A percentile compares a stretch with the other conserved stretches of the same genome.
Evolutionary conservation across 2,329 filamentous ascomycete species (phyloP).

Genomic region (Epicoccum sorghinum): DNA sequence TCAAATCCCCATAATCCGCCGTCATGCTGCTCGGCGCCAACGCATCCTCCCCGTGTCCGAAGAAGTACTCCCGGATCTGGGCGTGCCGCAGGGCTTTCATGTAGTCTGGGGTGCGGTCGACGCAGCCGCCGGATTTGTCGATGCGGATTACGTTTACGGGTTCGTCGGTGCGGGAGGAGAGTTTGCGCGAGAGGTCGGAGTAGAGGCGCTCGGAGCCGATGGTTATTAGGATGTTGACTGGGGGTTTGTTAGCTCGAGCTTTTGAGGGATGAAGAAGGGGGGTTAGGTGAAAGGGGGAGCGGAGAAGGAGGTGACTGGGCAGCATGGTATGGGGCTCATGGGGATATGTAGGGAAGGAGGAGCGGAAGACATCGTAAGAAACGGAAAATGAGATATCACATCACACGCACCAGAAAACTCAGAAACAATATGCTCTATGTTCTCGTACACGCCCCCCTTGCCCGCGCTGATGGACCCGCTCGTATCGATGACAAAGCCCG

Average conservation of each 20-base stretch:
- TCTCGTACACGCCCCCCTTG: conserved; percentile 70
- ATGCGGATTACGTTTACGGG: conserved; percentile 76
- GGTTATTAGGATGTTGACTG: conserved; percentile 80
- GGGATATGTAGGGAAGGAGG: not conserved
- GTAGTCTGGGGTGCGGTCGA: conserved; percentile 74
- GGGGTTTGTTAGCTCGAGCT: conserved; percentile 33
- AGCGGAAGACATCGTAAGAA: too few species aligned
- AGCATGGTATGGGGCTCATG: too few species aligned
- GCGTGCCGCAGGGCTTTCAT: conserved; percentile 76
- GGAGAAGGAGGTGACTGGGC: too few species aligned
- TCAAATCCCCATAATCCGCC: conserved; percentile 75
- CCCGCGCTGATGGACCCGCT: conserved; percentile 71
- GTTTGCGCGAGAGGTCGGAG: conserved; percentile 74
- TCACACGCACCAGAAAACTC: conserved; percentile 65
- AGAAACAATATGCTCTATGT: conserved; percentile 79
- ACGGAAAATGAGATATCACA: conserved; percentile 12
- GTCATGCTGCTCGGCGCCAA: conserved; percentile 88
- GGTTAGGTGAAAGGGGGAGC: not conserved
- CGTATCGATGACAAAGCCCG: conserved; percentile 87
- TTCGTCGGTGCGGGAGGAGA: conserved; percentile 64
- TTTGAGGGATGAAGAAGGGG: not conserved
- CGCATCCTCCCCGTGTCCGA: conserved; percentile 72
- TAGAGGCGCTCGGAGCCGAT: conserved; percentile 79
- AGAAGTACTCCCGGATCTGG: conserved; percentile 91
- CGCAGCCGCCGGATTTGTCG: conserved; percentile 84